These are phyloP conservation scores for Elaeis oleifera DNA, from an alignment of 202 grass and related monocot genomes.

Conservation along the genomic window DNA sequence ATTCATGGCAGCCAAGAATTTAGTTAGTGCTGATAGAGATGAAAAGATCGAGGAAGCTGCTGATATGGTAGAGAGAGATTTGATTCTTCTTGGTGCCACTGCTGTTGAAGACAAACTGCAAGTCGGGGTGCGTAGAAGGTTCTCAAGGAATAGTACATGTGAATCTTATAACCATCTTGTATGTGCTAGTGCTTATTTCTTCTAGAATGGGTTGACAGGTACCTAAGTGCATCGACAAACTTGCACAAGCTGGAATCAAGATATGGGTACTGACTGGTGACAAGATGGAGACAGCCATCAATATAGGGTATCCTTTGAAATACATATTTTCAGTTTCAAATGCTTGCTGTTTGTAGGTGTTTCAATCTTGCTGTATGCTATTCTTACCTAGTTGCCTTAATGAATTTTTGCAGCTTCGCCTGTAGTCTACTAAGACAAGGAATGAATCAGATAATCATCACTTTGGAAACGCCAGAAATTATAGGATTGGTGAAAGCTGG, in stretches of 20 bases:
- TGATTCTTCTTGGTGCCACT: conserved; percentile 92
- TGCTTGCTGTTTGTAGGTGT: conserved; percentile 16
- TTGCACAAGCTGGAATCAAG: conserved; percentile 93
- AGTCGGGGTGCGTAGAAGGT: conserved; percentile 48
- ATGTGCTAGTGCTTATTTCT: no score
- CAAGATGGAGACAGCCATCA: conserved; percentile 99
- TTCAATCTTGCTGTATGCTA: conserved; percentile 21
- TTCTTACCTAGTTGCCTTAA: conserved; percentile 26
- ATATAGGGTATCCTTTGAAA: conserved; percentile 65
- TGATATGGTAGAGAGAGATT: conserved; percentile 61
- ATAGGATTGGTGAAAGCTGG: conserved; percentile 74
- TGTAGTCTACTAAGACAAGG: conserved; percentile 96
- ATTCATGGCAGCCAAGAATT: conserved; percentile 57
- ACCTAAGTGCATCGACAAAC: conserved; percentile 95
- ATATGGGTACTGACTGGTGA: conserved; percentile 97
- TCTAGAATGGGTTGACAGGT: conserved; percentile 35
- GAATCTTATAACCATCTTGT: conserved; percentile 2
- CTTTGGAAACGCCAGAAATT: conserved; percentile 66
- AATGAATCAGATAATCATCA: conserved; percentile 83
- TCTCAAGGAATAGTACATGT: conserved; percentile 3
- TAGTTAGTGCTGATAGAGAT: conserved; percentile 62
- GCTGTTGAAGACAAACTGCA: conserved; percentile 99
- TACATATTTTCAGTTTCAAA: background rate
- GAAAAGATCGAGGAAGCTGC: conserved; percentile 73
- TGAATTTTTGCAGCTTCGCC: conserved; percentile 61